Evolutionary conservation across 108 stramenopile genomes (phyloP).

Genomic region (Fistulifera pelliculosa): DNA sequence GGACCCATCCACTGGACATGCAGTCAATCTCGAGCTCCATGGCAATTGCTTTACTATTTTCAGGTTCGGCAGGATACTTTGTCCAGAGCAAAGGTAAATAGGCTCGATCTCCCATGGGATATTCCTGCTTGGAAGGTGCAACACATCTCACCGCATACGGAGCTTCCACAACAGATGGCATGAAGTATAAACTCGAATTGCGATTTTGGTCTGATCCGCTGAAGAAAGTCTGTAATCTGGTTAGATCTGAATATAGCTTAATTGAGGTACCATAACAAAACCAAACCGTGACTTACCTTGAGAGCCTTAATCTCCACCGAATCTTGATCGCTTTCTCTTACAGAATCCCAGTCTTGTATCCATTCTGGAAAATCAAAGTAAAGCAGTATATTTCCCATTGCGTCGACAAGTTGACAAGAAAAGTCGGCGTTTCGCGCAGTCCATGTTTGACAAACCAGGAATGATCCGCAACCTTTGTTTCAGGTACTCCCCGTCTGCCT

Average conservation of each 20-base stretch:
- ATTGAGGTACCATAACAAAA: not conserved
- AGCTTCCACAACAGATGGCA: constrained; percentile 43
- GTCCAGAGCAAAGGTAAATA: constrained; percentile 22
- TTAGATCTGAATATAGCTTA: not conserved
- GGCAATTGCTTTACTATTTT: constrained; percentile 10
- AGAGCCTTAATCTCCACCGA: constrained; percentile 35
- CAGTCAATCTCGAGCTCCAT: constrained; percentile 42
- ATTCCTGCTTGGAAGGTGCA: constrained; percentile 30
- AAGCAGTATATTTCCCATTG: constrained; percentile 42
- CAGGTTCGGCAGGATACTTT: constrained; percentile 19
- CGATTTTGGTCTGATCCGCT: constrained; percentile 36
- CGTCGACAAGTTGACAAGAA: constrained; percentile 38
- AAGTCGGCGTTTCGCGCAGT: constrained; percentile 36
- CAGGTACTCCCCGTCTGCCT: constrained; percentile 14
- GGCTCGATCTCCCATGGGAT: constrained; percentile 12
- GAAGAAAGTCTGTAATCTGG: constrained; percentile 27
- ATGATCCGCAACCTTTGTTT: constrained; percentile 30
- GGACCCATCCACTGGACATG: constrained; percentile 28
- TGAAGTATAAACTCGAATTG: constrained; percentile 24
- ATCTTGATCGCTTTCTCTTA: constrained; percentile 34
- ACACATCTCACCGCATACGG: constrained; percentile 36
- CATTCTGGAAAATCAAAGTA: constrained; percentile 50
- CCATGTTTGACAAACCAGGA: constrained; percentile 42
- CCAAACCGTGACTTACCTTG: constrained; percentile 23
- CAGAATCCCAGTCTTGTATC: constrained; percentile 35